A percentile compares a stretch with the other conserved stretches of the same genome.
phyloP scores from a whole-genome alignment of 148 eudicot genomes.

The Rhododendron griersonianum region DNA sequence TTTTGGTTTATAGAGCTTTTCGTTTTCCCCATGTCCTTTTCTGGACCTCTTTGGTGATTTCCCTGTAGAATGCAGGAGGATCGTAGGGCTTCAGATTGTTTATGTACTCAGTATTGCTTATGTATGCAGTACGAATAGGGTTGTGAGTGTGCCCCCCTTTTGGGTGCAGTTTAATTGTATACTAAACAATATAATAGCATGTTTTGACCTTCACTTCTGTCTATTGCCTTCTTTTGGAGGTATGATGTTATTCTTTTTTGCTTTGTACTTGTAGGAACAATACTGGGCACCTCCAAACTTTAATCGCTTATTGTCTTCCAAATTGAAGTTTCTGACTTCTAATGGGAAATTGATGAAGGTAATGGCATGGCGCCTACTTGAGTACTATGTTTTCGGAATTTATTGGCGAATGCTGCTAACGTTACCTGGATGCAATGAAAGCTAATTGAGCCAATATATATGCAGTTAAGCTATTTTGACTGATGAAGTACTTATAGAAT shows the following conservation, averaged over 20 bases:
- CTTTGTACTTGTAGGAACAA: constrained; percentile 71
- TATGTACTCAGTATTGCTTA: neutral
- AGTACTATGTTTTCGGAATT: neutral
- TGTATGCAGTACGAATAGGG: neutral
- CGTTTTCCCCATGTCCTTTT: neutral
- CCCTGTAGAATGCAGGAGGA: neutral
- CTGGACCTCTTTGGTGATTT: neutral
- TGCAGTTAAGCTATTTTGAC: neutral
- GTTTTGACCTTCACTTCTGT: neutral
- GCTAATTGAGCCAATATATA: neutral
- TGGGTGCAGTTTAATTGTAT: neutral
- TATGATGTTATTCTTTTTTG: neutral
- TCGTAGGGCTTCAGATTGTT: neutral
- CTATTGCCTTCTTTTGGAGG: neutral
- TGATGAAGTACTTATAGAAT: neutral
- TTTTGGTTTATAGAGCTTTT: neutral
- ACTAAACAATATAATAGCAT: neutral
- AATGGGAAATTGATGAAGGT: constrained; percentile 87
- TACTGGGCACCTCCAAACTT: constrained; percentile 98
- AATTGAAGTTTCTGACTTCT: constrained; percentile 76
- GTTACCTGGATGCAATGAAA: constrained; percentile 1
- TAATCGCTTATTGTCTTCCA: constrained; percentile 72
- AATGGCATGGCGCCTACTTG: constrained; percentile 1
- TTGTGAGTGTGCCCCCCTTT: neutral
- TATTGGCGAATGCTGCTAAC: neutral